These are phyloP conservation scores for Penicillium occitanis DNA, from an alignment of 2,329 filamentous ascomycete species.

Conservation along the genomic window DNA sequence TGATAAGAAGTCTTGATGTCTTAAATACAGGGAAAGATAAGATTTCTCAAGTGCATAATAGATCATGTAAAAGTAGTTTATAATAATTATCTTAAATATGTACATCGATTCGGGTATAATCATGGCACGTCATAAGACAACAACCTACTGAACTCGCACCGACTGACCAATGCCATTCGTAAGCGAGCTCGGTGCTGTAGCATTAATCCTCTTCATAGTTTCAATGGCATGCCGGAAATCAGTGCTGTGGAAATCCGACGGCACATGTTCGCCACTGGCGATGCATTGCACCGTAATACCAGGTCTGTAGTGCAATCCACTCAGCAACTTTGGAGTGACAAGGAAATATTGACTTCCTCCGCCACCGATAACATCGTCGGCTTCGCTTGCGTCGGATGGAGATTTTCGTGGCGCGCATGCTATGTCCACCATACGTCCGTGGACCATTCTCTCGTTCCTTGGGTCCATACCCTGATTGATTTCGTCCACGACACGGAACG, in stretches of 20 bases:
- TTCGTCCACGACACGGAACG: slow-evolving; percentile 97
- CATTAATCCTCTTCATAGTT: slow-evolving; percentile 35
- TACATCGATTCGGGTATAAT: slow-evolving; percentile 1
- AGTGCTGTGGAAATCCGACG: slow-evolving; percentile 37
- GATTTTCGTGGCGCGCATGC: slow-evolving; percentile 59
- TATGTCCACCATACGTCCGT: slow-evolving; percentile 97
- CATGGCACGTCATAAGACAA: not conserved
- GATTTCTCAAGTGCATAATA: not conserved
- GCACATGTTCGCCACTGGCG: slow-evolving; percentile 73
- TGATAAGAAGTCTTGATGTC: not conserved
- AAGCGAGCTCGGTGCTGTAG: slow-evolving; percentile 14
- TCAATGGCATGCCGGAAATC: slow-evolving; percentile 40
- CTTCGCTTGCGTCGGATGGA: slow-evolving; percentile 56
- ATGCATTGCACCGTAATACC: slow-evolving; percentile 95
- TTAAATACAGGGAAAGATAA: not conserved
- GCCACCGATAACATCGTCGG: slow-evolving; percentile 31
- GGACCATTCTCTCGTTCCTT: slow-evolving; percentile 95
- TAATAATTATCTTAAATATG: slow-evolving; percentile 1
- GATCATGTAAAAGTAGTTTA: not conserved
- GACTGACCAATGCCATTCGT: not conserved
- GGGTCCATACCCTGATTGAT: slow-evolving; percentile 99
- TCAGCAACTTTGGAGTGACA: slow-evolving; percentile 93
- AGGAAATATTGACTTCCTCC: slow-evolving; percentile 80
- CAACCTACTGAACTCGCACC: not conserved
- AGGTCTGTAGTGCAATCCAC: slow-evolving; percentile 77